A percentile compares a stretch with the other conserved stretches of the same genome.
Evolutionary conservation across 352 stramenopile genomes (phyloP).

Genomic region (Peronospora farinosa): DNA sequence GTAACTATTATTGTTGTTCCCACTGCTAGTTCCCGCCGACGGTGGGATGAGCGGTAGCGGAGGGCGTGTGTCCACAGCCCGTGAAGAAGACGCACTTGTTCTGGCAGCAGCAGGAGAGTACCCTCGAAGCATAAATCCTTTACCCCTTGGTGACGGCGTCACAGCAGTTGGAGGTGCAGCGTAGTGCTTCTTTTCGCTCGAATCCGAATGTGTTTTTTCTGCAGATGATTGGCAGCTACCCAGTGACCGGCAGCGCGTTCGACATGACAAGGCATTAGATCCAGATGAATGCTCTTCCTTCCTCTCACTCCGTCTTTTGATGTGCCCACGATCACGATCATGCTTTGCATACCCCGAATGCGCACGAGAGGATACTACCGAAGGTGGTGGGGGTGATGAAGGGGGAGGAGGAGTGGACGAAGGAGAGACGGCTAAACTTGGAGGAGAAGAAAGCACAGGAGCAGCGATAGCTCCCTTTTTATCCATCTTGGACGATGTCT

Average conservation of each 20-base stretch:
- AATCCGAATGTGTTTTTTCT: conserved; percentile 12
- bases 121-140: conserved; percentile 30
- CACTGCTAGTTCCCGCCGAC: conserved; percentile 13
- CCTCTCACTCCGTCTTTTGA: conserved; percentile 12
- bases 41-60: conserved; percentile 35
- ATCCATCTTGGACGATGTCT: conserved; percentile 12
- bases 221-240: conserved; percentile 14
- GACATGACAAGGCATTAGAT: conserved; percentile 18
- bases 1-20: conserved; percentile 21
- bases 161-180: conserved; percentile 10
- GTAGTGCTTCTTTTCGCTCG: conserved; percentile 7
- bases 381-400: conserved; percentile 22
- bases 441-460: conserved; percentile 9
- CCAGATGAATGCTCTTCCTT: conserved; percentile 10
- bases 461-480: conserved; percentile 22
- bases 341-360: conserved; percentile 10
- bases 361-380: conserved; percentile 1
- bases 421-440: conserved; percentile 16
- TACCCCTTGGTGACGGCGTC: conserved; percentile 30
- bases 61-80: conserved; percentile 34
- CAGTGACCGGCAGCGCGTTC: conserved; percentile 20
- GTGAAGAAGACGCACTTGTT: conserved; percentile 11
- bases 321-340: conserved; percentile 8
- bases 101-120: conserved; percentile 25
- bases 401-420: conserved; percentile 24